Conservation (phyloP, 441 rosid species). For the Adansonia gregorii region DNA sequence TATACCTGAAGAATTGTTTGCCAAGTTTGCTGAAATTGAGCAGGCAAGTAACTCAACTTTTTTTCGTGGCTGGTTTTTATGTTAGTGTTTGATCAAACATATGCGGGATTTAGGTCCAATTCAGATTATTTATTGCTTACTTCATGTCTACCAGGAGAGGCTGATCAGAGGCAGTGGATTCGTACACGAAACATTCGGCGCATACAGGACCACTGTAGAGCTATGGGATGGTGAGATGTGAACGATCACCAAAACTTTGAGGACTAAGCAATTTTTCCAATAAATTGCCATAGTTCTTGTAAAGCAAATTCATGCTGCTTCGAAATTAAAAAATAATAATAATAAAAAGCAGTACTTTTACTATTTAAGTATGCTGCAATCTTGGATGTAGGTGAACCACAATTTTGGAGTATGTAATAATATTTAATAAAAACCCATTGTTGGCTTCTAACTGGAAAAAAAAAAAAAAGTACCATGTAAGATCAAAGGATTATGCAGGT, state of each 20-base stretch:
- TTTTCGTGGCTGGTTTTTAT: background rate
- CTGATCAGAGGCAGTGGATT: slow-evolving; percentile 33
- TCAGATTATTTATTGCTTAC: background rate
- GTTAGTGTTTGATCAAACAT: background rate
- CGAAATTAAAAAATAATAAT: too few relatives aligned
- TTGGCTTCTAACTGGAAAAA: background rate
- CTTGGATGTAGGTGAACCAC: background rate
- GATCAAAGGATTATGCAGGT: background rate
- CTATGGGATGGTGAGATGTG: slow-evolving; percentile 53
- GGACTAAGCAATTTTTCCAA: background rate
- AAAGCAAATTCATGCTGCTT: background rate
- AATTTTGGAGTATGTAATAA: background rate
- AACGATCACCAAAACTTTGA: background rate
- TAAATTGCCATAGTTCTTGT: background rate
- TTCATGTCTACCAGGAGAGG: slow-evolving; percentile 39
- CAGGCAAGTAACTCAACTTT: slow-evolving; percentile 43
- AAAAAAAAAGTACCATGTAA: background rate
- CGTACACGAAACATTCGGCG: slow-evolving; percentile 43
- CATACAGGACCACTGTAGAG: slow-evolving; percentile 45
- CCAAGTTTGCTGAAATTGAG: slow-evolving; percentile 48
- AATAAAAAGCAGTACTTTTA: too few relatives aligned
- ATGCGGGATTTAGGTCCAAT: background rate
- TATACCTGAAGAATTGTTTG: slow-evolving; percentile 50
- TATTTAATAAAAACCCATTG: background rate
- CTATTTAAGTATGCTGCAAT: background rate